Base-by-base conservation (phyloP, 2,329 filamentous ascomycete species). In the Trichophyton schoenleinii region DNA sequence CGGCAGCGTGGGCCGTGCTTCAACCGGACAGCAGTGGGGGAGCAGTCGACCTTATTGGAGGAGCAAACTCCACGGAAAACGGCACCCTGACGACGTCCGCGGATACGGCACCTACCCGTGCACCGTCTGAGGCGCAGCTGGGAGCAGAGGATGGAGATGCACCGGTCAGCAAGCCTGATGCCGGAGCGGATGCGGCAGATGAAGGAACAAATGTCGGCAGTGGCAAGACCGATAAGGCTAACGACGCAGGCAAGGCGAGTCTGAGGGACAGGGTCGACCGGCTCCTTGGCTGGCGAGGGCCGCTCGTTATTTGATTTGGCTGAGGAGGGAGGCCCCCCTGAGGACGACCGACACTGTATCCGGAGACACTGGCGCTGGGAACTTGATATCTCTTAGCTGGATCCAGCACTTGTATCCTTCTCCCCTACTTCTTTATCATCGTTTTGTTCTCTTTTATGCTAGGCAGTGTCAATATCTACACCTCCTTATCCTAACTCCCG, bases 251-350 rank as follows among this genome's bases (percentile, higher is more conserved):
- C 20, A 58, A 15, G 36, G 28, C 18, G 28, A 58, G 34, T 25
- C 6, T 62, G 38, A 44, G 63, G 53, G 60, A 64, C 52, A 58
- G 63, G 20, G 58, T 64, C 18, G 63, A 64, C 55, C 28, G 53
- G 55, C 41, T 58, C 36, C 61, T 64, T 42, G 63, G 63, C 42
- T 64, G 63, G 63, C 60, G 48, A 36, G 52, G 52, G 31, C 52
- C 52, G 52, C 52, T 55, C 28, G 52, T 31, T 55, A 15, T 55
- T 34, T 36, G 52, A 55, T 55, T 34, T 36, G 52, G 38, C 28
- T 55, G 52, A 55, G 15, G 18, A 31, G 20, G 15, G 18, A 31
- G 20, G 18, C 18, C 28, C 15, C 46, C 13, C 9, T 48, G 44
- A 48, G 44, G 11, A 25, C 13, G n/a, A 48, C 18, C n/a, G n/a